Conservation (phyloP, 2,329 filamentous ascomycete species). For the Penicillium aurantiogriseum region DNA sequence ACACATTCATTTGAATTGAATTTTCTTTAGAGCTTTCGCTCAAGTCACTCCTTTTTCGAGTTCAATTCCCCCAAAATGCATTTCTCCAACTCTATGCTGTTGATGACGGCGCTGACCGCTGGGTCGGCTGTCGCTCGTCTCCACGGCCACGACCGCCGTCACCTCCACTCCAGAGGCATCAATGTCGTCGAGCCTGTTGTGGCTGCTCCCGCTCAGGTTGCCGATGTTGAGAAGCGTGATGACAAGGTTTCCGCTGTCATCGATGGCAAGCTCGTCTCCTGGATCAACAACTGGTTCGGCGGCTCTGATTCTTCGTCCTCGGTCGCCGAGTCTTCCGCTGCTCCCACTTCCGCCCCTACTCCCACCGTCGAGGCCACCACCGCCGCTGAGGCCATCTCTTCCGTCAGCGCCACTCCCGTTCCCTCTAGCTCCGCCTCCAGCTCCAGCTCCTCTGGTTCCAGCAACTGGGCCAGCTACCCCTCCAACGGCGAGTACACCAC, state of each 20-base stretch:
- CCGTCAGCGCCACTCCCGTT: slow-evolving; percentile 4
- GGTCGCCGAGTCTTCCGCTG: slow-evolving; percentile 8
- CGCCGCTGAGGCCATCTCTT: slow-evolving; percentile 3
- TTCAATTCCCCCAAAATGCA: slow-evolving; percentile 33
- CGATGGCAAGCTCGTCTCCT: slow-evolving; percentile 34
- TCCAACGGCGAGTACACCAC: slow-evolving; percentile 23
- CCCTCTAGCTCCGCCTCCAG: slow-evolving; percentile 7
- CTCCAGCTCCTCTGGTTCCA: slow-evolving; percentile 12
- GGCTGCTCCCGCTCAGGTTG: background rate
- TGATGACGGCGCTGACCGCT: slow-evolving; percentile 39
- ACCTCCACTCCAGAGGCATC: slow-evolving; percentile 27
- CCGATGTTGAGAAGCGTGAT: slow-evolving; percentile 31
- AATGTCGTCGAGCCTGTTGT: slow-evolving; percentile 6
- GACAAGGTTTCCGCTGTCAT: slow-evolving; percentile 36
- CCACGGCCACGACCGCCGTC: slow-evolving; percentile 42
- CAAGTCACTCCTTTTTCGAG: slow-evolving; percentile 22
- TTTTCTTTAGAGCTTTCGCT: slow-evolving; percentile 17
- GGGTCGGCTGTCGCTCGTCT: slow-evolving; percentile 37
- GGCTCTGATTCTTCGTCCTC: slow-evolving; percentile 10
- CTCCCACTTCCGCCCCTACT: slow-evolving; percentile 17
- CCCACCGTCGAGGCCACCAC: slow-evolving; percentile 17
- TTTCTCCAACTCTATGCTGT: slow-evolving; percentile 38
- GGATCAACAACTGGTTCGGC: slow-evolving; percentile 39
- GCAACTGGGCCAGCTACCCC: slow-evolving; percentile 26
- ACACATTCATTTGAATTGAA: slow-evolving; percentile 24